A percentile compares a stretch with the other conserved stretches of the same genome.
These are phyloP conservation scores for Paramarasmius palmivorus DNA, from an alignment of 1,284 basidiomycete genomes.

Conservation along the genomic window DNA sequence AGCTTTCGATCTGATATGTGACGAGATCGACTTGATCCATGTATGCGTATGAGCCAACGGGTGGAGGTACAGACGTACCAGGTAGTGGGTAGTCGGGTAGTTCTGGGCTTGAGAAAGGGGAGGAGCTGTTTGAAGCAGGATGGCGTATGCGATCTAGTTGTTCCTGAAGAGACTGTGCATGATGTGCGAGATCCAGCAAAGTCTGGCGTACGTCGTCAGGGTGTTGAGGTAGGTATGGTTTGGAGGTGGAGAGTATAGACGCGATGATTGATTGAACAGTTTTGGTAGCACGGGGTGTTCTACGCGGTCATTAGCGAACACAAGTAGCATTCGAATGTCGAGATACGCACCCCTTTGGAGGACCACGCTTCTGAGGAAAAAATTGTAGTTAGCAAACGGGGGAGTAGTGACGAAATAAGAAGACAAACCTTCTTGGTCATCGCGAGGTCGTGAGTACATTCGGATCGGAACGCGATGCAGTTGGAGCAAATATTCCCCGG, in stretches of 20 bases:
- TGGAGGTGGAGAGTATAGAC: conserved; percentile 4
- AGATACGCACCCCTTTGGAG: not conserved
- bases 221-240: conserved; percentile 18
- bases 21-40: not conserved
- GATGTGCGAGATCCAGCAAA: conserved; percentile 13
- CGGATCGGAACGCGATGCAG: conserved; percentile 5
- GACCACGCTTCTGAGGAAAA: conserved; percentile 9
- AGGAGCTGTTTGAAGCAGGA: not conserved
- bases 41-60: not conserved
- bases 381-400: too few relatives aligned
- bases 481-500: conserved; percentile 9
- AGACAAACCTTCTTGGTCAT: conserved; percentile 10
- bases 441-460: conserved; percentile 9
- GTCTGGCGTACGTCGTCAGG: conserved; percentile 5
- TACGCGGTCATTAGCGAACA: not conserved
- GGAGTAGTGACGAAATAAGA: too few relatives aligned
- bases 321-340: not conserved
- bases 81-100: too few relatives aligned
- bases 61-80: not conserved
- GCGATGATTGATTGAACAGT: conserved; percentile 1
- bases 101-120: not conserved
- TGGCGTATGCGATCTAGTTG: not conserved
- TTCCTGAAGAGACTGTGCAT: conserved; percentile 7
- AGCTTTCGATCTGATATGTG: too few relatives aligned
- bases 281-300: not conserved